phyloP scores from a whole-genome alignment of 2,329 filamentous ascomycete species.

The Metarhizium anisopliae region DNA sequence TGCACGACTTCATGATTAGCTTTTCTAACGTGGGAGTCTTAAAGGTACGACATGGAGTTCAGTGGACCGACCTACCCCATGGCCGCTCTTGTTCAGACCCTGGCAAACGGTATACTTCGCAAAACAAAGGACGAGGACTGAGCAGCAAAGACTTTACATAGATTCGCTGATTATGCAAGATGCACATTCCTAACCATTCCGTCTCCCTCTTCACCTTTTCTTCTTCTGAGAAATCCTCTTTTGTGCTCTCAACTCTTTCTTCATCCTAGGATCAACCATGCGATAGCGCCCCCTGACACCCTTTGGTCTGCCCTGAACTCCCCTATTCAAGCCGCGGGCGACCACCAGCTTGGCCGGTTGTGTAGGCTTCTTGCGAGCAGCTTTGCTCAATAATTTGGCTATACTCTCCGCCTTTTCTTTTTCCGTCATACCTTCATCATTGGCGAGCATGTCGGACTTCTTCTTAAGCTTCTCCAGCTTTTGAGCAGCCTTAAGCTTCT shows the following conservation, averaged over 20 bases:
- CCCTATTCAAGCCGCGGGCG: conserved; percentile 74
- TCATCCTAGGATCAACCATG: conserved; percentile 90
- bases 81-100: conserved; percentile 42
- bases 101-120: conserved; percentile 11
- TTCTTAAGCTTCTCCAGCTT: conserved; percentile 89
- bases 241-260: conserved; percentile 87
- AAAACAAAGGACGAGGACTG: not conserved
- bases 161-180: conserved; percentile 3
- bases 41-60: conserved; percentile 74
- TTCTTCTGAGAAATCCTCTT: conserved; percentile 71
- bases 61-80: conserved; percentile 57
- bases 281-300: conserved; percentile 96
- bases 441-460: conserved; percentile 84
- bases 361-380: conserved; percentile 78
- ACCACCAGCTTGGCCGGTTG: conserved; percentile 81
- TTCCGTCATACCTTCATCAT: conserved; percentile 88
- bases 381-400: conserved; percentile 69
- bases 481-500: conserved; percentile 93
- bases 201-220: conserved; percentile 13
- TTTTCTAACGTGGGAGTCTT: conserved; percentile 3
- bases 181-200: not conserved
- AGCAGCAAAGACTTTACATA: not conserved
- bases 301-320: conserved; percentile 75
- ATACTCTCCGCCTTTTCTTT: conserved; percentile 91
- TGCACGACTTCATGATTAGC: not conserved